Evolutionary conservation across 1,284 basidiomycete genomes (phyloP).

Genomic region (Xerocomus nothofagi): DNA sequence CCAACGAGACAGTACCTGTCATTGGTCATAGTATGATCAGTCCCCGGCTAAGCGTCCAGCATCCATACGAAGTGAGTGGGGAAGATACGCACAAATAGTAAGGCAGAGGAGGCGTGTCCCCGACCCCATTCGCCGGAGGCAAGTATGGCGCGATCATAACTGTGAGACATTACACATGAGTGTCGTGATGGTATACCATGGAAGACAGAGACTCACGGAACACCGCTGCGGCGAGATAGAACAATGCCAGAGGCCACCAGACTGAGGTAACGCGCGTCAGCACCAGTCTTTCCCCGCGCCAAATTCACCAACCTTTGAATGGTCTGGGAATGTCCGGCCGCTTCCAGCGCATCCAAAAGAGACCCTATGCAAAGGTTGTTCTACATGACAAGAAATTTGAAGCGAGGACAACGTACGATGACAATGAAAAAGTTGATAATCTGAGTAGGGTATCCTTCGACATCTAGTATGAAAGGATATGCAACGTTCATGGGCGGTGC

Average conservation of each 20-base stretch:
- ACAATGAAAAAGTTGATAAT: constrained; percentile 60
- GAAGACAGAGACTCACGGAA: constrained; percentile 43
- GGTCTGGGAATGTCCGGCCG: constrained; percentile 48
- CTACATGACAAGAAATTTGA: background rate
- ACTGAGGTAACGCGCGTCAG: constrained; percentile 34
- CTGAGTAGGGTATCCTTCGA: constrained; percentile 57
- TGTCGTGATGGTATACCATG: background rate
- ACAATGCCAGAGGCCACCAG: constrained; percentile 56
- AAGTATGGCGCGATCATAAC: constrained; percentile 59
- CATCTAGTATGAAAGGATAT: constrained; percentile 56
- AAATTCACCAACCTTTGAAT: constrained; percentile 48
- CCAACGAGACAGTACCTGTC: constrained; percentile 56
- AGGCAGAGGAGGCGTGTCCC: constrained; percentile 59
- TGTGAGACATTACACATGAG: constrained; percentile 17
- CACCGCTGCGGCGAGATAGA: constrained; percentile 52
- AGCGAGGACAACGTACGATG: constrained; percentile 34
- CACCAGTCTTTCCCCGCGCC: background rate
- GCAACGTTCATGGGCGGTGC: constrained; percentile 45
- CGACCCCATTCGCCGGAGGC: constrained; percentile 51
- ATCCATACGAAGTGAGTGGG: background rate
- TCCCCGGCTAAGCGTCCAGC: background rate
- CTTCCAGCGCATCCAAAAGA: constrained; percentile 57
- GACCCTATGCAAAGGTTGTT: constrained; percentile 37
- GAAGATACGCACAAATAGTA: constrained; percentile 51
- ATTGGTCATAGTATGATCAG: background rate